Base-by-base conservation (phyloP, 208 protist species). In the Leishmania tropica region DNA sequence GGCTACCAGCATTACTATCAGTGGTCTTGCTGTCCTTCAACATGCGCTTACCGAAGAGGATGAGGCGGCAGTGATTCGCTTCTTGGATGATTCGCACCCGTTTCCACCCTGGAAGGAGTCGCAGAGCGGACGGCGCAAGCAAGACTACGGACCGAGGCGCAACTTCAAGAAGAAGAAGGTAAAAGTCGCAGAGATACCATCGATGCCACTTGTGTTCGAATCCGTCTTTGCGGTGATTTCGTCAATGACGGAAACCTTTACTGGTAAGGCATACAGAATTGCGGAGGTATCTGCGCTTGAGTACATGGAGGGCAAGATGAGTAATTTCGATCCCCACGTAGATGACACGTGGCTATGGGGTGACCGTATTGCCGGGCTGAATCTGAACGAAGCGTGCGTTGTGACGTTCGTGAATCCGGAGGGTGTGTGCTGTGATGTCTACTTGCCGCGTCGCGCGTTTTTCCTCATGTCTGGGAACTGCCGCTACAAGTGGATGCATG, bases 291-390 rank as follows among this genome's bases (percentile, higher is more conserved):
- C 92, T 19, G 93, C 82, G 40, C 79, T 98, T 15, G 94, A 98
- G 76, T 98, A 98, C 75, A 81, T 75, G 6, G 60, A 79, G 35
- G 79, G 78, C 13, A 89, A 87, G 40, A 45, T 86, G 54, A 97
- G 93, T 75, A 94, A 90, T 78, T 91, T 98, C 76, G 95, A 98
- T 80, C 93, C 94, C 21, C 95, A 98, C 56, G 83, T 98, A 47
- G 95, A 98, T 83, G 95, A 98, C 80, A 96, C 93, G 7, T 98
- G 95, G 94, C 75, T 97, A n/a, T 98, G 95, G 94, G 95, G 95
- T 37, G 83, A 94, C 64, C 86, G 95, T 45, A 93, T 98, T 79
- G 91, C 81, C 35, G 94, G 95, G 0, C 48, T 96, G 45, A 97
- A 96, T 86, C 68, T 98, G 40, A 76, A 93, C 37, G 85, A 86